Base-by-base conservation (phyloP, 371 early-diverging fungal genomes). In the Rhizopus microsporus region DNA sequence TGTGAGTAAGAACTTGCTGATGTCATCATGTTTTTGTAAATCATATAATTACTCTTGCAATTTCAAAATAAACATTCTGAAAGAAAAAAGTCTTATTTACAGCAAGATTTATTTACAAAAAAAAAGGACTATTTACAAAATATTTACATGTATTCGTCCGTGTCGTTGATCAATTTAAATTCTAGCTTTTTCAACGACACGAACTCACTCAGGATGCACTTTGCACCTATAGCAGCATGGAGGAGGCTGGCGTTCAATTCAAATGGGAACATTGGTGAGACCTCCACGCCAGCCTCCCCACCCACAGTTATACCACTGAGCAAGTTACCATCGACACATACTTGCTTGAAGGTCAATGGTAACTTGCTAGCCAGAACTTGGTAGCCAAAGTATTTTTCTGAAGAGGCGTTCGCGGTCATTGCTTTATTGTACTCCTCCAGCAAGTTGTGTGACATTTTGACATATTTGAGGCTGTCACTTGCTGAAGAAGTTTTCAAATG, bases 201-300 rank as follows among this genome's bases (percentile, higher is more conserved):
- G 34, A 57, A 69, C 37, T 75, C 75, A 8, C 35, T 47, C 8
- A 75, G 17, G 15, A 72, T 56, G 38, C 68, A 67, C 45, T 76
- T 76, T 15, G 67, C 62, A 15, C 67, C 69, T 29, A 76, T 76
- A n/a, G 74, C 71, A n/a, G 77, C 69, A 47, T 76, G 77, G 23
- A 69, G 67, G 4, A 76, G 46, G 6, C 61, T 60, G 6, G 71
- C 53, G 54, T 62, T 68, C 0, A 71, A 67, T 1, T 60, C 23
- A 30, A 73, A 65, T 7, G 77, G 77, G 46, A 64, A 76, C 62
- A 68, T 65, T 10, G 77, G 74, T 7, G 40, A 57, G 4, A 63
- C 51, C 3, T 60, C 31, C 3, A 60, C 58, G 13, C 77, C 77
- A 7, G 77, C 77, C 42, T 76, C 77, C 6, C 74, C 77, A 35